These are phyloP conservation scores for Geosmithia morbida DNA, from an alignment of 2,329 filamentous ascomycete species.

Conservation along the genomic window DNA sequence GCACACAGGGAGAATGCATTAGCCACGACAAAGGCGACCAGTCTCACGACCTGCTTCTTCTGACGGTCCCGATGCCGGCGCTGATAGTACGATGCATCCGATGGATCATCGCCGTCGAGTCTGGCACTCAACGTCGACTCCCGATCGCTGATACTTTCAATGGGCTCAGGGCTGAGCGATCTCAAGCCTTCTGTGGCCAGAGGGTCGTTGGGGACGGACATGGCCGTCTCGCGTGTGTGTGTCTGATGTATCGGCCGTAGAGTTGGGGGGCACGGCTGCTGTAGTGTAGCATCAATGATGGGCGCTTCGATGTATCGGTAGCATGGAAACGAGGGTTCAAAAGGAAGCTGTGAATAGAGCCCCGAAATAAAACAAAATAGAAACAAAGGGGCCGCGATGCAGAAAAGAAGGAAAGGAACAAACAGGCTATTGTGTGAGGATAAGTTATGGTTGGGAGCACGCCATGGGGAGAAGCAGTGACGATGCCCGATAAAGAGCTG, in stretches of 20 bases:
- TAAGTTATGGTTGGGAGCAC: neutral
- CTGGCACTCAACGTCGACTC: neutral
- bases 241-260: neutral
- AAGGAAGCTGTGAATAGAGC: neutral
- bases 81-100: constrained; percentile 4
- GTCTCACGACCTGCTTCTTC: constrained; percentile 19
- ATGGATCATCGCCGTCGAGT: constrained; percentile 5
- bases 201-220: neutral
- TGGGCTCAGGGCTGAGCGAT: neutral
- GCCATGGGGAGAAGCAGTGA: neutral
- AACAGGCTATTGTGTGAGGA: neutral
- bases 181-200: neutral
- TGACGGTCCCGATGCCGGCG: constrained; percentile 7
- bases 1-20: constrained; percentile 57
- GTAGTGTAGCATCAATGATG: neutral
- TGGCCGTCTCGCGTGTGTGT: neutral
- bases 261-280: neutral
- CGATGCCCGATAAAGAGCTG: neutral
- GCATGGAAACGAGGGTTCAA: neutral
- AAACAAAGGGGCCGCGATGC: neutral
- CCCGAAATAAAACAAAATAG: neutral
- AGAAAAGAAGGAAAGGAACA: neutral
- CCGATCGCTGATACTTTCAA: neutral
- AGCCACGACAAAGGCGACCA: constrained; percentile 37
- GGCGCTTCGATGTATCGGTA: neutral